phyloP scores from a whole-genome alignment of 768 basidiomycete species.

The Suillus discolor region DNA sequence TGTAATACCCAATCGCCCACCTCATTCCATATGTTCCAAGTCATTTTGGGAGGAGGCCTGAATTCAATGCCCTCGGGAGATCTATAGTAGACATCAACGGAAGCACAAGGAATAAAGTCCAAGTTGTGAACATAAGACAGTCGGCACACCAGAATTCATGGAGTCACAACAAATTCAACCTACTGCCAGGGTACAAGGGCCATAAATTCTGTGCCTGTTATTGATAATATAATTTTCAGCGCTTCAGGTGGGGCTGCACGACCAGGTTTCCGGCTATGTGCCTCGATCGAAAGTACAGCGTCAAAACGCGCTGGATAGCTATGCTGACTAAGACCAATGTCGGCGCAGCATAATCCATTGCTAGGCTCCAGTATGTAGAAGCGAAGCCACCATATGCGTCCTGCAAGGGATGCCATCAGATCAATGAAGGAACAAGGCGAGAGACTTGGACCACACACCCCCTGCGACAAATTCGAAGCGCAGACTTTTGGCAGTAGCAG shows the following conservation, averaged over 20 bases:
- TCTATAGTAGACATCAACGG: not conserved
- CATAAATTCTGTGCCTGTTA: not conserved
- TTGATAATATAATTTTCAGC: not conserved
- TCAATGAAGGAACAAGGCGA: not conserved
- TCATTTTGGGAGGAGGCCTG: too few species aligned
- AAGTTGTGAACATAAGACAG: not conserved
- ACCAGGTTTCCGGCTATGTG: not conserved
- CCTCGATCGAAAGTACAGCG: not conserved
- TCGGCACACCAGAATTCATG: not conserved
- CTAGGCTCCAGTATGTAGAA: too few species aligned
- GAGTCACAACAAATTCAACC: not conserved
- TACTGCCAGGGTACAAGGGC: not conserved
- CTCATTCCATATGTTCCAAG: too few species aligned
- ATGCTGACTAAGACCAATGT: not conserved
- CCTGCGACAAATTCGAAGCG: conserved; percentile 8
- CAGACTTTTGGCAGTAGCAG: too few species aligned
- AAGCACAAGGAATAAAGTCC: not conserved
- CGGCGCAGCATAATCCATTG: not conserved
- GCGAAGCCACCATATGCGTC: not conserved
- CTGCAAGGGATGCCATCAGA: not conserved
- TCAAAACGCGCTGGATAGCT: not conserved
- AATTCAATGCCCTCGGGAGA: too few species aligned
- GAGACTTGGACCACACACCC: conserved; percentile 19
- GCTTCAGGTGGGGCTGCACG: not conserved
- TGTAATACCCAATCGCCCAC: too few species aligned